Evolutionary conservation across 257 asterid species (phyloP).

Genomic region (Solanum pennellii): DNA sequence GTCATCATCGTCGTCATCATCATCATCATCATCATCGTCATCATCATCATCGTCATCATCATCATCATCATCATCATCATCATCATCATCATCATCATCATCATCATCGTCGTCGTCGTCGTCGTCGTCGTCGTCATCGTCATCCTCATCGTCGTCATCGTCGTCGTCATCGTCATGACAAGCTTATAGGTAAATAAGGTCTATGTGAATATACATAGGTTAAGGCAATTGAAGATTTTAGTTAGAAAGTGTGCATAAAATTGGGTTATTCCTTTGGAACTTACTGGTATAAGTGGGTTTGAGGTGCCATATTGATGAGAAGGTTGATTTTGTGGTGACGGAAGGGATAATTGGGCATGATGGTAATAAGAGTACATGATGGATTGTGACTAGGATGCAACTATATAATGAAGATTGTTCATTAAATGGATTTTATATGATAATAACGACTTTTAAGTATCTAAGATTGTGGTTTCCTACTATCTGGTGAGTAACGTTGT

Average conservation of each 20-base stretch:
- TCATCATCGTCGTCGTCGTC: accelerated
- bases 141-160: no score
- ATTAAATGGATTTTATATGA: neutral
- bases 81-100: no score
- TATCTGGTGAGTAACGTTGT: neutral
- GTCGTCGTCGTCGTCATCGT: no score
- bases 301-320: neutral
- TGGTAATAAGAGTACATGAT: neutral
- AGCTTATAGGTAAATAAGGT: neutral
- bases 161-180: no score
- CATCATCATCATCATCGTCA: no score
- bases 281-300: neutral
- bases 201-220: neutral
- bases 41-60: no score
- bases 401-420: no score
- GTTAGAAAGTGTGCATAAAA: neutral
- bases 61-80: no score
- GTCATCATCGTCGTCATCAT: no score
- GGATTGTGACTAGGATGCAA: neutral
- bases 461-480: neutral
- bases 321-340: neutral
- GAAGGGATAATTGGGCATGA: neutral
- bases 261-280: neutral
- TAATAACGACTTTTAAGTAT: neutral
- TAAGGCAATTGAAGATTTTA: neutral